These are phyloP conservation scores for Trichoderma cornu-damae DNA, from an alignment of 2,329 filamentous ascomycete species.

Conservation along the genomic window DNA sequence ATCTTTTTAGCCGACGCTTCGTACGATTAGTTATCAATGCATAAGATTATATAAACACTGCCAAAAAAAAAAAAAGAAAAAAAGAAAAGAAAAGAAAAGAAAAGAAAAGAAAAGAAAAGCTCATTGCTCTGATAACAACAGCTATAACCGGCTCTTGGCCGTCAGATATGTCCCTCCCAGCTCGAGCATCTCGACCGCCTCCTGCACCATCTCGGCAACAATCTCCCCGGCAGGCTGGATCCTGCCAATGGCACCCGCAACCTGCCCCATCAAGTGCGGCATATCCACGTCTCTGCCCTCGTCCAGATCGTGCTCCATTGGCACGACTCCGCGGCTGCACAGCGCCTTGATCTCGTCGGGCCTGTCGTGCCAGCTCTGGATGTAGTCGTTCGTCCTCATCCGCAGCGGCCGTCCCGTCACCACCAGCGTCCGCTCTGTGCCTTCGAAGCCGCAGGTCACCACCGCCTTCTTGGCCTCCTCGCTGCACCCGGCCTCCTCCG, in stretches of 20 bases:
- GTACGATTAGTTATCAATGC: no score
- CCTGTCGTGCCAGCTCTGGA: conserved; percentile 71
- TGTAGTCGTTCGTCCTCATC: conserved; percentile 77
- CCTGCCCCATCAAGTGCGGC: conserved; percentile 91
- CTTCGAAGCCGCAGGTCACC: conserved; percentile 70
- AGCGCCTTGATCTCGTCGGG: conserved; percentile 71
- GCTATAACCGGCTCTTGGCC: conserved; percentile 40
- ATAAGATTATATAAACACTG: no score
- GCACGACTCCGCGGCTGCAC: conserved; percentile 71
- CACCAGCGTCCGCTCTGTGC: conserved; percentile 77
- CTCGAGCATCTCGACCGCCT: conserved; percentile 65
- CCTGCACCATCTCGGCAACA: conserved; percentile 82
- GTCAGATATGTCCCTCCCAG: conserved; percentile 56
- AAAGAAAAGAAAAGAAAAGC: no score
- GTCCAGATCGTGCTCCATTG: conserved; percentile 77
- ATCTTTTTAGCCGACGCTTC: no score
- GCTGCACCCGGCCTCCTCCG: conserved; percentile 73
- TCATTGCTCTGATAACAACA: no score
- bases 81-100: no score
- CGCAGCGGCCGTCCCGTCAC: conserved; percentile 76
- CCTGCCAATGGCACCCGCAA: conserved; percentile 69
- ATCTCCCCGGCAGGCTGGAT: conserved; percentile 79
- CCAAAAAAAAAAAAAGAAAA: no score
- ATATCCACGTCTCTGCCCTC: conserved; percentile 76
- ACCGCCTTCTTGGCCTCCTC: conserved; percentile 80